phyloP scores from a whole-genome alignment of 2,329 filamentous ascomycete species.

The Didymella exigua region DNA sequence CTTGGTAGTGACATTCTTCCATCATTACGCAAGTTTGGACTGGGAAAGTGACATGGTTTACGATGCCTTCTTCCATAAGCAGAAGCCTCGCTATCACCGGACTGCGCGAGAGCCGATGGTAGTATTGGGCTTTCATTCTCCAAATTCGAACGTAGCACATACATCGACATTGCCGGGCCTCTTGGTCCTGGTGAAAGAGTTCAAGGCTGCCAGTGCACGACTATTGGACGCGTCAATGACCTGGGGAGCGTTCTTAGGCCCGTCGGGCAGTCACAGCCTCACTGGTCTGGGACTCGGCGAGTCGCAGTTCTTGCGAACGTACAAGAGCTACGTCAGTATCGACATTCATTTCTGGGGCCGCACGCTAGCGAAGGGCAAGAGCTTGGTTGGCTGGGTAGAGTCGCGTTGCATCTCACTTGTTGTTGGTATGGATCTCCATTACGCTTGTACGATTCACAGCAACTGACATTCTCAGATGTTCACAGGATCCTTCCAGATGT shows the following conservation, averaged over 20 bases:
- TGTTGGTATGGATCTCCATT: conserved; percentile 56
- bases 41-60: conserved; percentile 62
- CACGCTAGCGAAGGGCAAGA: conserved; percentile 59
- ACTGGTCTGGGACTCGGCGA: conserved; percentile 6
- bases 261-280: background rate
- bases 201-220: conserved; percentile 54
- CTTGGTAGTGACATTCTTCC: conserved; percentile 65
- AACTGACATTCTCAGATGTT: conserved; percentile 55
- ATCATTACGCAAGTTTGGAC: conserved; percentile 65
- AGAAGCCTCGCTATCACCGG: conserved; percentile 56
- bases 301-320: conserved; percentile 58
- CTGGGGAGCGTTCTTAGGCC: conserved; percentile 37
- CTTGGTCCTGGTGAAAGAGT: conserved; percentile 58
- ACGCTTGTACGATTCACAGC: background rate
- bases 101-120: conserved; percentile 65
- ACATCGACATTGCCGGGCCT: conserved; percentile 61
- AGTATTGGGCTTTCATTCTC: conserved; percentile 66
- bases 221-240: conserved; percentile 43
- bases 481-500: conserved; percentile 59
- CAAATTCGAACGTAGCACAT: conserved; percentile 64
- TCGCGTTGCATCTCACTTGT: conserved; percentile 64
- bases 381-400: conserved; percentile 68
- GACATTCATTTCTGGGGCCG: conserved; percentile 70
- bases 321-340: conserved; percentile 64
- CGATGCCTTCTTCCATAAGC: conserved; percentile 62